Percentiles rank a stretch among this genome's conserved stretches.
Evolutionary conservation across 2,329 filamentous ascomycete genomes (phyloP).

Genomic region (Cladophialophora psammophila): DNA sequence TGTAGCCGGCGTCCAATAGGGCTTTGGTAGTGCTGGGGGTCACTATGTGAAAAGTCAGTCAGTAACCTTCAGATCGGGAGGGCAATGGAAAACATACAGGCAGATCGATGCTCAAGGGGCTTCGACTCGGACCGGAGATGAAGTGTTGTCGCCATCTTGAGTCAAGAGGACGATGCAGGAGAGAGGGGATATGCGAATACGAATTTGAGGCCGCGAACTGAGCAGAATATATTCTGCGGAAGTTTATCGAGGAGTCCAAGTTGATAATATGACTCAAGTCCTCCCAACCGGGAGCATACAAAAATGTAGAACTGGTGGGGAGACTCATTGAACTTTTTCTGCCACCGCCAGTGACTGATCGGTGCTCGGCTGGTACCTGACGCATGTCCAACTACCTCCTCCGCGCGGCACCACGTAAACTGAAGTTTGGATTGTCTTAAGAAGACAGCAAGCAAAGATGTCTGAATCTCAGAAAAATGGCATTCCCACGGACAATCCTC

Average conservation of each 20-base stretch:
- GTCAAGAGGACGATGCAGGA: neutral
- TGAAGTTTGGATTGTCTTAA: neutral
- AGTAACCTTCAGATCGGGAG: neutral
- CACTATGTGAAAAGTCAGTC: slow-evolving; percentile 28
- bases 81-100: slow-evolving; percentile 26
- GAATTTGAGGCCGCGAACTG: neutral
- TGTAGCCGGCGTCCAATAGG: slow-evolving; percentile 73
- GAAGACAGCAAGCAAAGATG: slow-evolving; percentile 19
- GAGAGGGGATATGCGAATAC: neutral
- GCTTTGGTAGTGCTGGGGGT: slow-evolving; percentile 64
- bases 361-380: no score
- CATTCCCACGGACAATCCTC: slow-evolving; percentile 35
- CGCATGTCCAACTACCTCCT: neutral
- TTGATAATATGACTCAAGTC: slow-evolving; percentile 32
- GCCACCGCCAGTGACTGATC: slow-evolving; percentile 24
- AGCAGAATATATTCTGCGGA: neutral
- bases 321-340: slow-evolving; percentile 30
- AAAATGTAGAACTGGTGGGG: slow-evolving; percentile 13
- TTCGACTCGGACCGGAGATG: slow-evolving; percentile 40
- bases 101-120: slow-evolving; percentile 41
- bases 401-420: neutral
- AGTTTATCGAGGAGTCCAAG: neutral
- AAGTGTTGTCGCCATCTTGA: slow-evolving; percentile 38
- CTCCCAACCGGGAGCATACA: slow-evolving; percentile 5
- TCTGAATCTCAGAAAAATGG: slow-evolving; percentile 20